Conservation (phyloP, 768 basidiomycete genomes). For the Phaeotremella skinneri region DNA sequence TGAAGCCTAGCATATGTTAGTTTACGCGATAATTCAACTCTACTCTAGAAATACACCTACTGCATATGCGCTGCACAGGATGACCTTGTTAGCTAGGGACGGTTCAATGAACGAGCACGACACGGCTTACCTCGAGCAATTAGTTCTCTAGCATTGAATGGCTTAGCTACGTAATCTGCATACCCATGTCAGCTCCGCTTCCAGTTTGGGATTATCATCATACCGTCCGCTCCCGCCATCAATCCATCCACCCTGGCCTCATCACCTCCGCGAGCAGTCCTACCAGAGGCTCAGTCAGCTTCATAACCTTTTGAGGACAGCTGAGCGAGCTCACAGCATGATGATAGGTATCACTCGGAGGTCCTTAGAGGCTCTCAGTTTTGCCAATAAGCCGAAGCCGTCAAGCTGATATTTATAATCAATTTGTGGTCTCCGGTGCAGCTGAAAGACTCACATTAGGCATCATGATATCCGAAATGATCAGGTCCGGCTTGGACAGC, state of each 20-base stretch:
- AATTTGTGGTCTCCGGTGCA: neutral
- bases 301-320: neutral
- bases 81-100: neutral
- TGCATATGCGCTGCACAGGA: conserved; percentile 15
- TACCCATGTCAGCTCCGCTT: conserved; percentile 42
- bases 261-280: conserved; percentile 52
- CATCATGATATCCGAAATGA: conserved; percentile 53
- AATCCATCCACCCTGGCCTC: conserved; percentile 52
- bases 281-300: conserved; percentile 6
- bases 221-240: conserved; percentile 52
- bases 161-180: conserved; percentile 52
- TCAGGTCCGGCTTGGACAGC: conserved; percentile 42
- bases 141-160: conserved; percentile 51
- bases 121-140: conserved; percentile 50
- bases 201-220: conserved; percentile 36
- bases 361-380: conserved; percentile 34
- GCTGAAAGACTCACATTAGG: conserved; percentile 35
- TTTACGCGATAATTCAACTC: conserved; percentile 3
- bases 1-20: conserved; percentile 38
- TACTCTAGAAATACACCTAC: conserved; percentile 4
- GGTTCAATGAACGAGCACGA: conserved; percentile 1
- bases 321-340: conserved; percentile 32
- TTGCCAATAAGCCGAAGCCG: conserved; percentile 48
- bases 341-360: conserved; percentile 46
- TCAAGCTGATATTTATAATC: conserved; percentile 36